Evolutionary conservation across 2,329 filamentous ascomycete species (phyloP), one percentile per base, ranked within the genome.

Genomic region (Hymenoscyphus fraxineus): DNA sequence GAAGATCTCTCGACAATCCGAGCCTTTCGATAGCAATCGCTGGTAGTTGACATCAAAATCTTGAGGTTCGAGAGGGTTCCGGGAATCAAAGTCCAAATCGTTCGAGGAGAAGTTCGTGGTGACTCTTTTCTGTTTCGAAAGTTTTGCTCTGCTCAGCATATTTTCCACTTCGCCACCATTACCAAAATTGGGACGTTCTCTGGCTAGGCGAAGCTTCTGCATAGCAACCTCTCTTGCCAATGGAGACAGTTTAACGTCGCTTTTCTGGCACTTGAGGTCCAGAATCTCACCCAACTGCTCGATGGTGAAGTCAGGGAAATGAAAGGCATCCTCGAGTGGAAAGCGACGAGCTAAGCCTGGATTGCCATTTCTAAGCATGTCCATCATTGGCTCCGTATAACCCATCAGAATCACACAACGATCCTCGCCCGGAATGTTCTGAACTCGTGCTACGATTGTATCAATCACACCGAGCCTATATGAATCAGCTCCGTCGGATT

Each of bases 401-500:
- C 90, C 90, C 0, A 92, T 78, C 0, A 93, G 78, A 0, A 93
- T 78, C 0, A 93, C 87, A 66, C 88, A 92, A 2, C 88, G 83
- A 74, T 93, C 88, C 35, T 92, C 89, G 0, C 88, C 88, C 0
- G 88, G 85, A 0, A 82, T 82, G 66, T 83, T 88, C 65, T 92
- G 89, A 0, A 93, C 83, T 68, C 91, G 86, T 0, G 88, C 86
- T 0, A 93, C 90, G n/a, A 93, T 85, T 0, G 89, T 92, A 41
- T 93, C 90, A 1, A 92, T 80, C 1, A 91, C 87, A 0, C 85
- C 87, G 0, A 79, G 82, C 72, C 84, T 88, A 77, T 77, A 92
- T 0, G 67, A 63, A 68, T 86, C 82, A 1, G 76, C 73, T 15
- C 78, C 77, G 0, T 63, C 73, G 16, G 78, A 77, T 0, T 63